Evolutionary conservation across 2,329 filamentous ascomycete genomes (phyloP).

Genomic region (Cladophialophora carrionii): DNA sequence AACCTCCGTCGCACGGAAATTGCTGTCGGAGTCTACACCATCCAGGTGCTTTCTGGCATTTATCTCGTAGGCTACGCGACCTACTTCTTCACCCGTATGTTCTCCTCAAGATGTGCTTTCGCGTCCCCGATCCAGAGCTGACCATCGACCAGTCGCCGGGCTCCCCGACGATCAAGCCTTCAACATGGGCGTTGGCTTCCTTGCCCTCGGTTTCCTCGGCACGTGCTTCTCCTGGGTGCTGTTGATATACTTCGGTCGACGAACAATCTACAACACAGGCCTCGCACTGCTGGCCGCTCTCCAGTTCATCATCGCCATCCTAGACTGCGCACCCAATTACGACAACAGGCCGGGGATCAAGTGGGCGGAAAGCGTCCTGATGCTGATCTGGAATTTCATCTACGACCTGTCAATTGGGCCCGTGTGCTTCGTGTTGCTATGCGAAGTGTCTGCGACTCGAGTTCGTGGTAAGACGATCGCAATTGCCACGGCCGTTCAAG

Average conservation of each 20-base stretch:
- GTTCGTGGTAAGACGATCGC: constrained; percentile 52
- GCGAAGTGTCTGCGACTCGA: constrained; percentile 51
- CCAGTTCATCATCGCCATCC: constrained; percentile 48
- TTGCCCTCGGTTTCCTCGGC: constrained; percentile 47
- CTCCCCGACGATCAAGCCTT: constrained; percentile 45
- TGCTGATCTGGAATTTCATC: constrained; percentile 48
- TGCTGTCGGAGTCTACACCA: constrained; percentile 50
- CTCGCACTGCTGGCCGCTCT: constrained; percentile 42
- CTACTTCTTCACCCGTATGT: constrained; percentile 54
- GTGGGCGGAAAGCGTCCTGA: constrained; percentile 46
- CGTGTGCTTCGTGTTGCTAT: constrained; percentile 53
- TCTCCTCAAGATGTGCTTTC: neutral
- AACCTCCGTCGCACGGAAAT: constrained; percentile 53
- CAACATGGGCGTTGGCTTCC: constrained; percentile 47
- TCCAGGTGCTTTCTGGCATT: constrained; percentile 50
- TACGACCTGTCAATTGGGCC: constrained; percentile 49
- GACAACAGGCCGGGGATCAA: constrained; percentile 38
- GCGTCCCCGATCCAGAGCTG: neutral
- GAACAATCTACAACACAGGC: constrained; percentile 43
- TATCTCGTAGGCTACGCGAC: constrained; percentile 52
- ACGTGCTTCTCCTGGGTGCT: constrained; percentile 46
- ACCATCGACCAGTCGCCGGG: constrained; percentile 35
- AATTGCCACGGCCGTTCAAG: constrained; percentile 48
- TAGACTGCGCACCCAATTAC: constrained; percentile 46
- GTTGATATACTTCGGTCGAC: constrained; percentile 44